These are phyloP conservation scores for Ceratorhiza oryzae-sativae DNA, from an alignment of 1,284 basidiomycete genomes.

Conservation along the genomic window DNA sequence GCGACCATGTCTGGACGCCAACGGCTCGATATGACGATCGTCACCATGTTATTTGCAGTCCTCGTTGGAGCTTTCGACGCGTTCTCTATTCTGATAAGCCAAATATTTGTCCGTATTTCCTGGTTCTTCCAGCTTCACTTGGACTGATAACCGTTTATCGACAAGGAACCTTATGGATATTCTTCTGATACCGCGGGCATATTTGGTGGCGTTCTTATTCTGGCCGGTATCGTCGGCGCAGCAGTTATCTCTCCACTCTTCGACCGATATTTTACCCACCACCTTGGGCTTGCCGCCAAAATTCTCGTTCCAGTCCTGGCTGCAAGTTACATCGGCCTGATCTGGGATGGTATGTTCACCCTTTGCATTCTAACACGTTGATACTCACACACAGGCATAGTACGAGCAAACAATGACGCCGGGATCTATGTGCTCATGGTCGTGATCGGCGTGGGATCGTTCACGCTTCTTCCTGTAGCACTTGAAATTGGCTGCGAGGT, in stretches of 20 bases:
- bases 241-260: conserved; percentile 72
- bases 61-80: conserved; percentile 64
- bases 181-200: conserved; percentile 67
- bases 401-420: conserved; percentile 63
- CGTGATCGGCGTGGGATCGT: conserved; percentile 66
- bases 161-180: conserved; percentile 75
- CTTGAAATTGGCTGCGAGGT: conserved; percentile 79
- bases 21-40: conserved; percentile 69
- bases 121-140: not conserved
- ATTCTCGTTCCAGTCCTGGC: conserved; percentile 66
- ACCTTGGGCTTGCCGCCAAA: conserved; percentile 66
- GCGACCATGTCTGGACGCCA: conserved; percentile 67
- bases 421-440: conserved; percentile 70
- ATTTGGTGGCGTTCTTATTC: conserved; percentile 52
- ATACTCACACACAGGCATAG: conserved; percentile 50
- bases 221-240: conserved; percentile 69
- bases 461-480: conserved; percentile 74
- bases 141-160: not conserved
- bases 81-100: conserved; percentile 68
- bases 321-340: conserved; percentile 63
- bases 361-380: not conserved
- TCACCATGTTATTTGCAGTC: conserved; percentile 66
- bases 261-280: conserved; percentile 76
- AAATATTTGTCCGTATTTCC: conserved; percentile 64
- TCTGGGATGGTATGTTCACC: conserved; percentile 70